Evolutionary conservation across 345 rosid genomes (phyloP), one percentile per base, ranked within the genome.

Genomic region (Bretschneidera sinensis): DNA sequence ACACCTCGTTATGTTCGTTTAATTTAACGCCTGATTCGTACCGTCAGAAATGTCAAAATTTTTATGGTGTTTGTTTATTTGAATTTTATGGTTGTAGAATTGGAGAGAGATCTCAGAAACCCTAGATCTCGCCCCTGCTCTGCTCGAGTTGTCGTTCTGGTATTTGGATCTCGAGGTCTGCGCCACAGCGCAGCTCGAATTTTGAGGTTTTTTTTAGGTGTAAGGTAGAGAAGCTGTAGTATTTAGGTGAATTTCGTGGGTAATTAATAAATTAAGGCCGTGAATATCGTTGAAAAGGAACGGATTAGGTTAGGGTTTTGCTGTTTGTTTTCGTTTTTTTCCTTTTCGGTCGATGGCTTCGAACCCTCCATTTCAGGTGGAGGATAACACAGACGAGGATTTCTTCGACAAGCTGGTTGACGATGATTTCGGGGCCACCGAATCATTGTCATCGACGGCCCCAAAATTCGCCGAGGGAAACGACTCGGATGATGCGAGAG

Each of bases 381-480:
- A 90, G 84, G 99, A 95, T 88, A 92, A 88, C 79, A 86, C 92
- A 61, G 99, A 95, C 25, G 95, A 85, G 80, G 97, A 90, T 82
- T 94, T 94, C 84, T 94, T 94, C 58, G 92, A 94, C 71, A 86
- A 86, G 61, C 84, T 94, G 67, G 97, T 90, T 39, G 88, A 90
- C 21, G 97, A 85, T 51, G 78, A 86, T 61, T 74, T 79, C 35
- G 66, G 76, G 19, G 56, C 81, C 18, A 28, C 70, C 39, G 24
- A 21, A 5, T 51, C 56, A 22, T 31, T 70, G 6, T 5, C 45
- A 52, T 39, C 45, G 2, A 47, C 71, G 9, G 63, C 34, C 62
- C 57, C 63, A 19, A 67, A 73, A 54, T 62, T 66, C 24, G 67
- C 57, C 16, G 78, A 72, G 52, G 84, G 77, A 0, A 77, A 71